phyloP scores from a whole-genome alignment of 2,329 filamentous ascomycete genomes.

The Cyphellophora attinorum region DNA sequence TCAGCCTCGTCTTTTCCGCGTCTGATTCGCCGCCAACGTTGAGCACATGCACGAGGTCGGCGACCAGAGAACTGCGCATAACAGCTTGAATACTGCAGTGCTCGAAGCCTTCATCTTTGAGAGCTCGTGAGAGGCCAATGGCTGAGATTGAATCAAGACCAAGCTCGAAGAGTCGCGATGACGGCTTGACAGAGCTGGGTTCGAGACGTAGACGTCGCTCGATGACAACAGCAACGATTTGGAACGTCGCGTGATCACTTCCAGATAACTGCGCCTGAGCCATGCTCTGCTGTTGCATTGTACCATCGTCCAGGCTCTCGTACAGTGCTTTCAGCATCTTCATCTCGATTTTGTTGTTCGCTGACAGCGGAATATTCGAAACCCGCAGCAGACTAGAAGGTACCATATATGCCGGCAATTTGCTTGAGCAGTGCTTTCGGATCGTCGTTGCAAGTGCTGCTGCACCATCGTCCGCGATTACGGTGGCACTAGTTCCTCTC shows the following conservation, averaged over 20 bases:
- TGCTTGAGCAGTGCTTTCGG: constrained; percentile 55
- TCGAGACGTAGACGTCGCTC: constrained; percentile 39
- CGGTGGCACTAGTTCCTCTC: too few species aligned
- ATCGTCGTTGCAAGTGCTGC: constrained; percentile 37
- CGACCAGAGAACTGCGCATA: constrained; percentile 51
- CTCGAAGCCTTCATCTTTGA: constrained; percentile 55
- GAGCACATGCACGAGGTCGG: constrained; percentile 36
- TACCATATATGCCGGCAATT: constrained; percentile 78
- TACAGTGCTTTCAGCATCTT: constrained; percentile 63
- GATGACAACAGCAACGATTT: neutral
- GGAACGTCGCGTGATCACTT: constrained; percentile 26
- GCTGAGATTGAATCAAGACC: constrained; percentile 84
- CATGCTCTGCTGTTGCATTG: constrained; percentile 26
- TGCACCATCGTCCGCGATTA: constrained; percentile 7
- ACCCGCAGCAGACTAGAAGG: constrained; percentile 73
- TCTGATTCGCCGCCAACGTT: constrained; percentile 17
- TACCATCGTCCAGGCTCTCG: constrained; percentile 18
- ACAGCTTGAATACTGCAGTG: constrained; percentile 56
- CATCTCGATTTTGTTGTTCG: constrained; percentile 81
- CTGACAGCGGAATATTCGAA: constrained; percentile 64
- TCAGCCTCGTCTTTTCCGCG: constrained; percentile 10
- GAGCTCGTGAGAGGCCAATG: constrained; percentile 54
- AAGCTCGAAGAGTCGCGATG: constrained; percentile 69
- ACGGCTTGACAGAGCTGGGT: constrained; percentile 35
- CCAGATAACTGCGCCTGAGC: constrained; percentile 23